Conservation (phyloP, 805 yeast species). For the Ogataea dorogensis region DNA sequence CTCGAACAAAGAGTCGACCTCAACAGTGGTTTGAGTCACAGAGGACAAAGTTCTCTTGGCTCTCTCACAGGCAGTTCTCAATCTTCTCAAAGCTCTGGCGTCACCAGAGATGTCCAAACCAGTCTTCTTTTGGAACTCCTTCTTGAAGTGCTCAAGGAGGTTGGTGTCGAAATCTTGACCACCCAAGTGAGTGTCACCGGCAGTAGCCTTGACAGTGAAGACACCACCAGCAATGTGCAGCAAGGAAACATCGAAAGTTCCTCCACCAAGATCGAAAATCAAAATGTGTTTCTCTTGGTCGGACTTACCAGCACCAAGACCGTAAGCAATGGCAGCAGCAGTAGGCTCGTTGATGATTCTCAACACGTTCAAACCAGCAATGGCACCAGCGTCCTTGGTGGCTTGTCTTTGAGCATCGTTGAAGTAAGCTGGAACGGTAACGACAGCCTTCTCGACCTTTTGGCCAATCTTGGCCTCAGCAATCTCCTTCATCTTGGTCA, state of each 20-base stretch:
- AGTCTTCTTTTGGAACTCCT: slow-evolving; percentile 97
- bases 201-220: slow-evolving; percentile 78
- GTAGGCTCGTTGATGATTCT: slow-evolving; percentile 84
- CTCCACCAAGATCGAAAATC: slow-evolving; percentile 80
- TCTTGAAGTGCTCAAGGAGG: slow-evolving; percentile 84
- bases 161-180: slow-evolving; percentile 83
- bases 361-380: slow-evolving; percentile 73
- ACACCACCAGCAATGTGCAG: slow-evolving; percentile 78
- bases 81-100: slow-evolving; percentile 98
- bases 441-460: slow-evolving; percentile 66
- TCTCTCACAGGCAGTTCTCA: slow-evolving; percentile 98
- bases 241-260: slow-evolving; percentile 79
- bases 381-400: slow-evolving; percentile 73
- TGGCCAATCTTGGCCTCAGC: slow-evolving; percentile 59
- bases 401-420: slow-evolving; percentile 82
- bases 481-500: slow-evolving; percentile 61
- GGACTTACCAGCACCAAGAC: slow-evolving; percentile 56
- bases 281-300: slow-evolving; percentile 58
- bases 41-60: slow-evolving; percentile 98
- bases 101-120: slow-evolving; percentile 89
- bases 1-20: slow-evolving; percentile 91
- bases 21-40: slow-evolving; percentile 91
- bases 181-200: slow-evolving; percentile 83
- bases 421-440: slow-evolving; percentile 83
- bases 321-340: slow-evolving; percentile 83